phyloP scores from a whole-genome alignment of 176 grass and related monocot species.

The Panicum miliaceum region DNA sequence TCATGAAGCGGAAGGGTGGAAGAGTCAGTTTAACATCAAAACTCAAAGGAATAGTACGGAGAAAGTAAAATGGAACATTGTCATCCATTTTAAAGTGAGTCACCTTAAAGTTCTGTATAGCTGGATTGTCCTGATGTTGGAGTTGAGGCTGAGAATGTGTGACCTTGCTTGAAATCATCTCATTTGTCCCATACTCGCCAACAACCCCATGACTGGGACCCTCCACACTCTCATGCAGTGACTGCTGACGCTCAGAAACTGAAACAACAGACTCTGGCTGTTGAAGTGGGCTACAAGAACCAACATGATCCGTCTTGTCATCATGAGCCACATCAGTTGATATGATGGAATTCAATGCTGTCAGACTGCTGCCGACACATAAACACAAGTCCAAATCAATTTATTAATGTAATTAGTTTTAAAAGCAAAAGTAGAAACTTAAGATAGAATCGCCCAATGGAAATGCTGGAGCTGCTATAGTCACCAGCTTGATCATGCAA shows the following conservation, averaged over 20 bases:
- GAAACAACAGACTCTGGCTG: conserved; percentile 43
- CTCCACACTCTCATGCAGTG: conserved; percentile 31
- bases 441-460: background rate
- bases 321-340: conserved; percentile 33
- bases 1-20: conserved; percentile 35
- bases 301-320: conserved; percentile 41
- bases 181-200: conserved; percentile 45
- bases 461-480: conserved; percentile 19
- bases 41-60: background rate
- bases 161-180: conserved; percentile 46
- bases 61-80: conserved; percentile 30
- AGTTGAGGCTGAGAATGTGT: conserved; percentile 43
- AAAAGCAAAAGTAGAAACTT: conserved; percentile 20
- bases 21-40: conserved; percentile 1
- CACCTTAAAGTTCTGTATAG: conserved; percentile 51
- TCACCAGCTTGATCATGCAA: conserved; percentile 18
- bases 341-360: conserved; percentile 35
- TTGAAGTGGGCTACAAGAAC: conserved; percentile 32
- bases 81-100: background rate
- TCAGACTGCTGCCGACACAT: conserved; percentile 44
- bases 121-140: conserved; percentile 49
- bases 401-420: background rate
- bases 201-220: conserved; percentile 36
- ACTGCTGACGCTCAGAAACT: conserved; percentile 52
- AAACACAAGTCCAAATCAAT: conserved; percentile 11